phyloP scores from a whole-genome alignment of 208 protist species.

The Wallacemonas collosoma region DNA sequence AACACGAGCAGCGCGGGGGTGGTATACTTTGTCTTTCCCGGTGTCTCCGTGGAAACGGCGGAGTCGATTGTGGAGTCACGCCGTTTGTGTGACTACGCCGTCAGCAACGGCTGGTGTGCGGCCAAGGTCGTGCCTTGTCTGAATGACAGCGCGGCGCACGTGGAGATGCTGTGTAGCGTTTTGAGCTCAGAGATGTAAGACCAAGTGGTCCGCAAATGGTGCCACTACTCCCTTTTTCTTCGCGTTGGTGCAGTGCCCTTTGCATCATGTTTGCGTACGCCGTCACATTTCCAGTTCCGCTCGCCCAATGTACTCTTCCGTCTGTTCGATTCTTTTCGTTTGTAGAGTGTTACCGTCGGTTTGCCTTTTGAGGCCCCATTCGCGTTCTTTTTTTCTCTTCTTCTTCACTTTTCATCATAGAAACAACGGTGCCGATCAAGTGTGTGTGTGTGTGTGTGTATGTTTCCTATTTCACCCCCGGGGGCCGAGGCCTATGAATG shows the following conservation, averaged over 20 bases:
- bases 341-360: neutral
- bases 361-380: too few species aligned
- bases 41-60: conserved; percentile 28
- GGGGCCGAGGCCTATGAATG: too few species aligned
- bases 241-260: too few species aligned
- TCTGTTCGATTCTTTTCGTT: neutral
- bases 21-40: conserved; percentile 37
- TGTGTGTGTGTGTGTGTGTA: too few species aligned
- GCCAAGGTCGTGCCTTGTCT: conserved; percentile 37
- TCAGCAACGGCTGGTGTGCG: conserved; percentile 3
- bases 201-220: too few species aligned
- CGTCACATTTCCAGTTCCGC: too few species aligned
- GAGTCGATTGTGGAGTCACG: neutral
- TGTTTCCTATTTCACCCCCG: too few species aligned
- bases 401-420: neutral
- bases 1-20: neutral
- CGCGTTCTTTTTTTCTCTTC: neutral
- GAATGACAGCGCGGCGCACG: conserved; percentile 25
- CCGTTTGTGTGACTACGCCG: neutral
- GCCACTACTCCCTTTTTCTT: too few species aligned
- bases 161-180: conserved; percentile 20
- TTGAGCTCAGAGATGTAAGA: conserved; percentile 5
- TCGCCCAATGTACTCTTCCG: neutral
- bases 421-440: too few species aligned
- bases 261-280: too few species aligned